Percentiles rank a stretch among this genome's conserved stretches.
These are phyloP conservation scores for Moesziomyces globuligerus DNA, from an alignment of 1,284 basidiomycete species.

Conservation along the genomic window DNA sequence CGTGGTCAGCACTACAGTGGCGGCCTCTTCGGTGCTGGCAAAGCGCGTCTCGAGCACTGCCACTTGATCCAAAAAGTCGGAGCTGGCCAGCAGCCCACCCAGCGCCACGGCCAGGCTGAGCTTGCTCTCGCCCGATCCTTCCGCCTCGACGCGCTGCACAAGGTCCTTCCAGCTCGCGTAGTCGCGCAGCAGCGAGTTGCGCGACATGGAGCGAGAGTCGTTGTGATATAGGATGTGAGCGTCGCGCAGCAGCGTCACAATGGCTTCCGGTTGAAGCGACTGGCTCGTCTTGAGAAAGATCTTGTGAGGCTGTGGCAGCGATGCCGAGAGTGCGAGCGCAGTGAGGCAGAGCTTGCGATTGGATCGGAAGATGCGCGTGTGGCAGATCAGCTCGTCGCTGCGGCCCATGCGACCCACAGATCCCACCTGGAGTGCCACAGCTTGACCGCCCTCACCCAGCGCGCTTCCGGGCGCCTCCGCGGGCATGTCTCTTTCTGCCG, in stretches of 20 bases:
- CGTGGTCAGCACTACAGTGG: constrained; percentile 54
- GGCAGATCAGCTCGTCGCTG: constrained; percentile 21
- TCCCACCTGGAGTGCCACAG: constrained; percentile 25
- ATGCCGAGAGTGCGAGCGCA: constrained; percentile 44
- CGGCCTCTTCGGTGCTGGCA: constrained; percentile 30
- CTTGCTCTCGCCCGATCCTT: constrained; percentile 55
- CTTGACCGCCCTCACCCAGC: constrained; percentile 24
- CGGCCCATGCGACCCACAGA: constrained; percentile 21
- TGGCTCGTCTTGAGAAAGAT: constrained; percentile 61
- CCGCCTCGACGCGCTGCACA: constrained; percentile 58
- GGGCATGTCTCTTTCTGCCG: background rate
- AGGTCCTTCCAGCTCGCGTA: constrained; percentile 62
- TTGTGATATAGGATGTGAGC: constrained; percentile 56
- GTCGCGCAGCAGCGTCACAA: constrained; percentile 54
- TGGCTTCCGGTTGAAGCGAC: constrained; percentile 40
- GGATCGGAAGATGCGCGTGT: constrained; percentile 59
- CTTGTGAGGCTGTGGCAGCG: constrained; percentile 31
- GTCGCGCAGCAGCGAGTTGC: constrained; percentile 53
- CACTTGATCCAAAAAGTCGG: constrained; percentile 53
- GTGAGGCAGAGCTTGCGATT: constrained; percentile 57
- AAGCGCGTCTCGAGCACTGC: constrained; percentile 48
- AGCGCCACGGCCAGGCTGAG: constrained; percentile 55
- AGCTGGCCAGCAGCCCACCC: constrained; percentile 33
- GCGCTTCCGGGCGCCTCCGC: background rate
- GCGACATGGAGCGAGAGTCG: constrained; percentile 34